Percentiles rank a stretch among this genome's conserved stretches.
phyloP scores from a whole-genome alignment of 176 grass and related monocot genomes.

The Juncus effusus region DNA sequence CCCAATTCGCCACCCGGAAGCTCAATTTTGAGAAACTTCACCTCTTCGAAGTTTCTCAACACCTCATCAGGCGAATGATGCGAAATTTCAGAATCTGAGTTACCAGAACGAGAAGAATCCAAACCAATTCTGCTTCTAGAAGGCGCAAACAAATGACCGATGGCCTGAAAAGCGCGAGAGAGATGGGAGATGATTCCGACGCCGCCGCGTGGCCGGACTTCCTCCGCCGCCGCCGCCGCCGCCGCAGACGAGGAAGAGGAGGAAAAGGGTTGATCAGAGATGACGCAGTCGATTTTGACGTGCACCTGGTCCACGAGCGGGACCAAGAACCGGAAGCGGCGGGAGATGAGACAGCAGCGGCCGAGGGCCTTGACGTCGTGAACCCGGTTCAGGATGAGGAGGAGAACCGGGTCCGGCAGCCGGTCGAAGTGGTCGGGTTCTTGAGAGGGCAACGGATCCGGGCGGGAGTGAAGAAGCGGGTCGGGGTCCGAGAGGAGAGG shows the following conservation, averaged over 20 bases:
- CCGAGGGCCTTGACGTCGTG: constrained; percentile 86
- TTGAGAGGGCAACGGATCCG: constrained; percentile 3
- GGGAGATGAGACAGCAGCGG: constrained; percentile 77
- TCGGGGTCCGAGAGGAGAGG: background rate
- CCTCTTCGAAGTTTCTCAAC: constrained; percentile 82
- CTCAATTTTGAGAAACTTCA: constrained; percentile 69
- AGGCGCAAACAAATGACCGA: constrained; percentile 70
- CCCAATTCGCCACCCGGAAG: constrained; percentile 74
- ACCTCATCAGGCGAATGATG: constrained; percentile 94
- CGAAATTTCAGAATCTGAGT: constrained; percentile 47
- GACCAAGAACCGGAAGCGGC: constrained; percentile 65
- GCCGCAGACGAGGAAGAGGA: constrained; percentile 17
- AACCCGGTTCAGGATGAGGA: constrained; percentile 79
- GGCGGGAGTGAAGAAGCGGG: constrained; percentile 6
- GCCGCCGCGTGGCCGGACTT: constrained; percentile 7
- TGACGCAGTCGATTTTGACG: constrained; percentile 85
- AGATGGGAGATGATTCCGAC: constrained; percentile 25
- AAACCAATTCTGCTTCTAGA: constrained; percentile 3
- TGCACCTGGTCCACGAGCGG: constrained; percentile 76
- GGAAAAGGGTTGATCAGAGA: constrained; percentile 64
- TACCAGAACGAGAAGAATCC: constrained; percentile 8
- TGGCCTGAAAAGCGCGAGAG: constrained; percentile 52
- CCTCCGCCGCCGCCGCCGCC: background rate
- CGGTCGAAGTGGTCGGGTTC: constrained; percentile 67
- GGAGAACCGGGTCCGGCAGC: constrained; percentile 71